Percentiles rank a stretch among this genome's conserved stretches.
phyloP scores from a whole-genome alignment of 2,329 filamentous ascomycete genomes.

The Knoxdaviesia proteae region DNA sequence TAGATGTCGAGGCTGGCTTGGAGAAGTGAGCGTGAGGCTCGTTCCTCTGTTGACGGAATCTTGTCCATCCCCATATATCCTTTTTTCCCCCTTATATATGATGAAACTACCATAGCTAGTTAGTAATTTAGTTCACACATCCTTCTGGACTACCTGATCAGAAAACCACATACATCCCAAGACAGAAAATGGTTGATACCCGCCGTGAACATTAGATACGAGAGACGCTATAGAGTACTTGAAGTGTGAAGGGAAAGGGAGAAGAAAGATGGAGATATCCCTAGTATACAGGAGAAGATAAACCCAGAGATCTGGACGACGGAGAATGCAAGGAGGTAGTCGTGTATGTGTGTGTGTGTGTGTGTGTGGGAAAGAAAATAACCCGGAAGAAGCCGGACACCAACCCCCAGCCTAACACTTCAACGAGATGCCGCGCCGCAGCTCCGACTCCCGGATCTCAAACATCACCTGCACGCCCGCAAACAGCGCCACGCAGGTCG shows the following conservation, averaged over 20 bases:
- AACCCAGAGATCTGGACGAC: too few species aligned
- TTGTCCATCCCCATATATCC: background rate
- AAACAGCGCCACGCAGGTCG: slow-evolving; percentile 57
- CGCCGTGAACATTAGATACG: background rate
- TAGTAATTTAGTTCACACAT: too few species aligned
- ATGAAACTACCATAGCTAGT: too few species aligned
- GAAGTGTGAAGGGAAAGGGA: background rate
- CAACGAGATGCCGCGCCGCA: slow-evolving; percentile 58
- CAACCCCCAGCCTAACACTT: slow-evolving; percentile 39
- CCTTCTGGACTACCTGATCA: background rate
- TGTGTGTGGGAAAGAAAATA: too few species aligned
- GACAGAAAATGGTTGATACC: background rate
- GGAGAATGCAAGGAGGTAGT: too few species aligned
- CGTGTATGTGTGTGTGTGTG: too few species aligned
- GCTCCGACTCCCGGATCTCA: slow-evolving; percentile 72
- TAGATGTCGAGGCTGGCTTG: slow-evolving; percentile 9
- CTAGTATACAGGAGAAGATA: too few species aligned
- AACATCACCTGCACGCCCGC: slow-evolving; percentile 89
- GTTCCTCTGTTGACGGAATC: too few species aligned
- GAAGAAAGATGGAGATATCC: background rate
- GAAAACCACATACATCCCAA: background rate
- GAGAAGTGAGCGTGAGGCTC: background rate
- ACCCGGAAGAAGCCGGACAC: too few species aligned
- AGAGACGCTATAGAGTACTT: background rate
- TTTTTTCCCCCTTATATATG: background rate